Evolutionary conservation across 2,329 filamentous ascomycete genomes (phyloP), one percentile per base, ranked within the genome.

Genomic region (Aspergillus sp.): DNA sequence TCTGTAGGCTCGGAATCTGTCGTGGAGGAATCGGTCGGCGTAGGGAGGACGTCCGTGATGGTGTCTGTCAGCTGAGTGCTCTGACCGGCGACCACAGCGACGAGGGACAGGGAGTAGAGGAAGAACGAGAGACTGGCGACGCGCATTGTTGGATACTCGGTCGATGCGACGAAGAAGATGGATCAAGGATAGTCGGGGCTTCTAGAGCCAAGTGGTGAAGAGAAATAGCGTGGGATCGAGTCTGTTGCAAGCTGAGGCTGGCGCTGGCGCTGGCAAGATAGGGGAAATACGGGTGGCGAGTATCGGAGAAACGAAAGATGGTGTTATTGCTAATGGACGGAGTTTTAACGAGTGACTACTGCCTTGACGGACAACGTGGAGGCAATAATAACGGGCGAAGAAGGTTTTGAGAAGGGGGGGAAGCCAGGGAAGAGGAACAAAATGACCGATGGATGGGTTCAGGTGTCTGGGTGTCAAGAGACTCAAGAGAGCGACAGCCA

Each of bases 51-150:
- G 52, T 64, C 22, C 62, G 66, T 58, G 66, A 53, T 8, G 31
- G 46, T 4, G 53, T 66, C 69, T 7, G 65, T 65, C 53, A 66
- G 62, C 28, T 55, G 66, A 19, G 61, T 59, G 56, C 69, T 72
- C 66, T 75, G 72, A 28, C 70, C 72, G 51, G 73, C 71, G 30
- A 63, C 61, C 49, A 70, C 70, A 6, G 73, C 70, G 62, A 73
- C 68, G 62, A 76, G 66, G 52, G 74, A 72, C 59, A 76, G 66
- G 59, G 73, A 72, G 63, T 76, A 74, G 17, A 71, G 55, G 60
- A 76, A 54, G 49, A 76, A 67, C 54, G 74, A 74, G 48, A 76
- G 68, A 55, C 65, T 64, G 58, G 69, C 63, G 52, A 72, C 62
- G 66, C 73, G 73, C 74, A 76, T 76, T 63, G 59, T 71, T 66